These are phyloP conservation scores for Arctium minus DNA, from an alignment of 129 eudicot species.

Conservation along the genomic window DNA sequence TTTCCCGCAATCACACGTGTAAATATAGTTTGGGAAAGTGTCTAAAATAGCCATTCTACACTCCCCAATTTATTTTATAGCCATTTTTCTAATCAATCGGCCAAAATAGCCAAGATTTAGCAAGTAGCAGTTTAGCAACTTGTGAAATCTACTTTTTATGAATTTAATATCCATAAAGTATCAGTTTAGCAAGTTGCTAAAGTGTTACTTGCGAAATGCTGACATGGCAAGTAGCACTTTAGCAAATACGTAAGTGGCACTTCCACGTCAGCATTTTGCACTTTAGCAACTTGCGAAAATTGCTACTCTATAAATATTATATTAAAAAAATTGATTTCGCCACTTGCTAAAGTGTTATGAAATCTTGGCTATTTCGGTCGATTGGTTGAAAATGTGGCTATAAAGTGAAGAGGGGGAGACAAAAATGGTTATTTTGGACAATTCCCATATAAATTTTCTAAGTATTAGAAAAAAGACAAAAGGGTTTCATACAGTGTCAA, in stretches of 20 bases:
- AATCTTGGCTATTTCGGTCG: neutral
- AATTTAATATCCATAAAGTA: no score
- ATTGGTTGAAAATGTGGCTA: no score
- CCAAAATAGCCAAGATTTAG: neutral
- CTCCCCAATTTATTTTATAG: neutral
- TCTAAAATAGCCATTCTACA: neutral
- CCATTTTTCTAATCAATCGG: neutral
- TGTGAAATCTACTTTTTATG: neutral
- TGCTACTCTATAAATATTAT: no score
- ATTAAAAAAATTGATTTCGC: neutral
- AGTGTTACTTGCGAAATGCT: neutral
- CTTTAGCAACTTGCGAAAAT: neutral
- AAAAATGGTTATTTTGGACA: neutral
- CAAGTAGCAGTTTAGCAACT: neutral
- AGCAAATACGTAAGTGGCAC: no score
- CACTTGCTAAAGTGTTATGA: neutral
- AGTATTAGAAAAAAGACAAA: neutral
- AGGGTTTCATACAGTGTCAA: conserved; percentile 68
- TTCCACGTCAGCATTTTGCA: no score
- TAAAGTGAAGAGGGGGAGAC: no score
- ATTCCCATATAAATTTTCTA: neutral
- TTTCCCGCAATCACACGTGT: neutral
- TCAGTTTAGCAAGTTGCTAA: neutral
- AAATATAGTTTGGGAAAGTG: neutral
- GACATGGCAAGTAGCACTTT: neutral